Base-by-base conservation (phyloP, 225 moss, liverwort and hornwort genomes). In the Marchantia polymorpha region DNA sequence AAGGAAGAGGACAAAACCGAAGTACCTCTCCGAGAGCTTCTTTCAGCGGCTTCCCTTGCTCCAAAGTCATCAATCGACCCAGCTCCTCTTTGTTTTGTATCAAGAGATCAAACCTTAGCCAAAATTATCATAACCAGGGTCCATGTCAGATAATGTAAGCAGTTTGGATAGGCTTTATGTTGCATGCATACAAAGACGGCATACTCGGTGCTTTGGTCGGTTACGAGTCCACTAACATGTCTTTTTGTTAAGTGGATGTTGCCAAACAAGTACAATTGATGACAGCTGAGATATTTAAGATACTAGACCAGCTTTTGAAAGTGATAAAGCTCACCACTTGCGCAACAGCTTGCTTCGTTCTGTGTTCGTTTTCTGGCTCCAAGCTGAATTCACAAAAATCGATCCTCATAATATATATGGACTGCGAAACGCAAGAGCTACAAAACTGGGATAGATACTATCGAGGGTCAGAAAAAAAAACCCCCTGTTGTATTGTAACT, bases 11-110 rank as follows among this genome's bases (percentile, higher is more conserved):
- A 74, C 58, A 39, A 61, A 30, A 30, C 76, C 52, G 79, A 79
- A 83, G 50, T 88, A 99, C 97, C 95, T 99, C 99, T 85, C 91
- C 95, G 73, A 86, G 63, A 23, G 99, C 88, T 79, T 99, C 99
- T 80, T 84, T 69, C 25, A 99, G 77, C 54, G 99, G 99, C 75
- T 99, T 99, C 52, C 99, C 99, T 83, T 99, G 95, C 90, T 99
- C 99, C 77, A 92, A 78, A 51, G 91, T 91, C 93, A 99, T 99
- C 31, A 99, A 86, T 26, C 84, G 93, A 30, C 92, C 99, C 79
- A 99, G 87, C n/a, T 91, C 89, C 46, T 92, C 91, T 80, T 99
- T 95, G 56, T 95, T 86, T 69, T 79, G 85, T 63, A 99, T 80
- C 75, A 99, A 73, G 64, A 95, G 89, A 87, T 99, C 92, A 85